Percentiles rank a stretch among this genome's conserved stretches.
These are phyloP conservation scores for Apocynum venetum DNA, from an alignment of 257 asterid genomes.

Conservation along the genomic window DNA sequence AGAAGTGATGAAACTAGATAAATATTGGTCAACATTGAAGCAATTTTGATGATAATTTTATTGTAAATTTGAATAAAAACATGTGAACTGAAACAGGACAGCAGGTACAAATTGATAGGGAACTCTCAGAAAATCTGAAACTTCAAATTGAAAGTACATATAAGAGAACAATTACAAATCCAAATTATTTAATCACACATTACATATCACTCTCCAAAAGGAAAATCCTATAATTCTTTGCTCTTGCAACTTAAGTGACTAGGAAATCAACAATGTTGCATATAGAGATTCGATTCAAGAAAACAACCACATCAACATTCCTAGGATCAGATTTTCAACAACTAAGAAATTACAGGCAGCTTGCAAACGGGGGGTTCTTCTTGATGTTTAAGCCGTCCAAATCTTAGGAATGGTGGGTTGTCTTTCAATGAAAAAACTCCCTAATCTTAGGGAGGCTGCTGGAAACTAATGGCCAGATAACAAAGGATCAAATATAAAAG, in stretches of 20 bases:
- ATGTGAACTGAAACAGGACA: no score
- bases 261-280: background rate
- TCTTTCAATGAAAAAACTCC: background rate
- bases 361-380: background rate
- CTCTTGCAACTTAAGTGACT: background rate
- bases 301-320: background rate
- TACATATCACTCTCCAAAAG: background rate
- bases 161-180: background rate
- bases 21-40: no score
- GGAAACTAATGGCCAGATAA: background rate
- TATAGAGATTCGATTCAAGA: background rate
- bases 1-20: no score
- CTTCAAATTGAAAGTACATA: background rate
- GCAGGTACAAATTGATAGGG: no score
- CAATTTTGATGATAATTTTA: no score
- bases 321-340: background rate
- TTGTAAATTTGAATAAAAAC: no score
- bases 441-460: conserved; percentile 4
- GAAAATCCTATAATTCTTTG: background rate
- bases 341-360: background rate
- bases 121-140: background rate
- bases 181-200: background rate
- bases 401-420: background rate
- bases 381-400: background rate
- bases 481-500: background rate